phyloP scores from a whole-genome alignment of 371 early-diverging fungal genomes.

The Mortierella sp. region DNA sequence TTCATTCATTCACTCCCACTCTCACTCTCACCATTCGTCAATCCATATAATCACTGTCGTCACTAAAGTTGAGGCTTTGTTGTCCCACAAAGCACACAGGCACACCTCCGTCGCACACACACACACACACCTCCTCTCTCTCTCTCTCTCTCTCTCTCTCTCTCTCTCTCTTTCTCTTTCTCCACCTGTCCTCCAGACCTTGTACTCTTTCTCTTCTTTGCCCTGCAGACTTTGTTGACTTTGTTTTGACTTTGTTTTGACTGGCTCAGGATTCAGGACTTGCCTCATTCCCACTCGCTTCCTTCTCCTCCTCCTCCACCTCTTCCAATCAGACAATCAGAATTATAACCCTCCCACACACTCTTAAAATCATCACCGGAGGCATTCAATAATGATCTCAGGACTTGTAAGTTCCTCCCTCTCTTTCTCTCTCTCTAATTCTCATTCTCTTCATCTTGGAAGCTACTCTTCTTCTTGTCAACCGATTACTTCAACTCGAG shows the following conservation, averaged over 20 bases:
- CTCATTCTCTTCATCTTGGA: background rate
- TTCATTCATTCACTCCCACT: constrained; percentile 8
- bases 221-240: too few relatives aligned
- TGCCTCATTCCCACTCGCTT: background rate
- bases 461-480: too few relatives aligned
- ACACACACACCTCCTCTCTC: background rate
- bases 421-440: background rate
- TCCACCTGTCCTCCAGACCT: too few relatives aligned
- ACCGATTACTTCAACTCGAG: too few relatives aligned
- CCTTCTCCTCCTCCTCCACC: background rate
- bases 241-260: too few relatives aligned
- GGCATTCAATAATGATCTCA: constrained; percentile 32
- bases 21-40: background rate
- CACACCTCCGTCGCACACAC: background rate
- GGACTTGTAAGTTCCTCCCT: constrained; percentile 37
- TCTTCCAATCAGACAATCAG: too few relatives aligned
- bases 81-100: background rate
- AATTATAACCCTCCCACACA: too few relatives aligned
- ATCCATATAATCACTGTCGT: background rate
- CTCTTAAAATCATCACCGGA: background rate
- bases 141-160: background rate
- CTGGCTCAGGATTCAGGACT: background rate
- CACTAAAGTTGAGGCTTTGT: background rate
- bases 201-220: background rate
- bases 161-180: background rate